Evolutionary conservation across 2,329 filamentous ascomycete genomes (phyloP).

Genomic region (Reticulascus tulasneorum): DNA sequence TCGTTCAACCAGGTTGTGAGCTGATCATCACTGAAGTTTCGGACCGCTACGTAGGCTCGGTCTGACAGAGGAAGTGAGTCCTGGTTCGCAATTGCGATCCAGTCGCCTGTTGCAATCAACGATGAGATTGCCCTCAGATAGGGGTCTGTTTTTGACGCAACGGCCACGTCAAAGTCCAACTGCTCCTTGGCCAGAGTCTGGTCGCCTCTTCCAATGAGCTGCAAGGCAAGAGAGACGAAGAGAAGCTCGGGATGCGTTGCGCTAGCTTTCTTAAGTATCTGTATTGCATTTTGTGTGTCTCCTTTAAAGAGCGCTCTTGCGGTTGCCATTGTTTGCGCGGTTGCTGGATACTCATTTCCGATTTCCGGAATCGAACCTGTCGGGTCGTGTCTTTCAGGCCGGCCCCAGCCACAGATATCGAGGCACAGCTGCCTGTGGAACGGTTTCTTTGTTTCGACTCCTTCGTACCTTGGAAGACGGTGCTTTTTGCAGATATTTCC

Average conservation of each 20-base stretch:
- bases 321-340: slow-evolving; percentile 67
- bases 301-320: slow-evolving; percentile 73
- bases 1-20: slow-evolving; percentile 65
- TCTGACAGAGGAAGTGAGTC: slow-evolving; percentile 70
- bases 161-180: slow-evolving; percentile 55
- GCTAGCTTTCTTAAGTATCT: slow-evolving; percentile 66
- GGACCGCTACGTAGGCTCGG: slow-evolving; percentile 68
- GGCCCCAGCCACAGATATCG: slow-evolving; percentile 71
- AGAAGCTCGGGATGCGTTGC: slow-evolving; percentile 59
- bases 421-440: slow-evolving; percentile 72
- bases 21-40: slow-evolving; percentile 58
- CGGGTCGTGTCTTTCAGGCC: slow-evolving; percentile 38
- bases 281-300: slow-evolving; percentile 63
- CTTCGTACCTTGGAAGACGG: slow-evolving; percentile 59
- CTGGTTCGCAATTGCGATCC: slow-evolving; percentile 70
- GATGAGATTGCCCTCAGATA: slow-evolving; percentile 77
- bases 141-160: slow-evolving; percentile 65
- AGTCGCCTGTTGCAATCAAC: slow-evolving; percentile 72
- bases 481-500: slow-evolving; percentile 60
- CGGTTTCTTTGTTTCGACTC: slow-evolving; percentile 59
- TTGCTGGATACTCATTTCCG: slow-evolving; percentile 45
- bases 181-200: slow-evolving; percentile 40
- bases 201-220: slow-evolving; percentile 53
- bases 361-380: slow-evolving; percentile 39
- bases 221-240: slow-evolving; percentile 64